A percentile compares a stretch with the other conserved stretches of the same genome.
These are phyloP conservation scores for Cucurbita argyrosperma DNA, from an alignment of 306 rosid species.

Conservation along the genomic window DNA sequence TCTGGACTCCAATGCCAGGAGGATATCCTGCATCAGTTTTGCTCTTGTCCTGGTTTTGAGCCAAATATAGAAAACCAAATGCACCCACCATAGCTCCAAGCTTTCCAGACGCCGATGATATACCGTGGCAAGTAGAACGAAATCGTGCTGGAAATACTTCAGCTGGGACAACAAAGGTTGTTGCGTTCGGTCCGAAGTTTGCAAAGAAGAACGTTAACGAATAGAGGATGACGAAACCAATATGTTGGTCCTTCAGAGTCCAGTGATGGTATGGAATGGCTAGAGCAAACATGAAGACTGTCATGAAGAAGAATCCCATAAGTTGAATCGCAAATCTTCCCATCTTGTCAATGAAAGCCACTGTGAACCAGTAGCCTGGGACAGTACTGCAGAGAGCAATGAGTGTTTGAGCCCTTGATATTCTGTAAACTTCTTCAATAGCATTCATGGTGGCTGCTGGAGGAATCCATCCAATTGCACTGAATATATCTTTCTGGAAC, in stretches of 20 bases:
- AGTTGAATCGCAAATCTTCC: constrained; percentile 61
- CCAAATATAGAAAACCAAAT: constrained; percentile 64
- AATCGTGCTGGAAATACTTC: constrained; percentile 70
- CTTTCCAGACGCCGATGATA: constrained; percentile 60
- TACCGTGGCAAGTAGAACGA: constrained; percentile 62
- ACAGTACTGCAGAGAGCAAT: constrained; percentile 69
- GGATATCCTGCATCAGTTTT: constrained; percentile 63
- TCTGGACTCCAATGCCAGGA: constrained; percentile 52
- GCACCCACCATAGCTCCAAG: constrained; percentile 68
- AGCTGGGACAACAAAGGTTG: constrained; percentile 67
- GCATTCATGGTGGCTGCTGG: constrained; percentile 50
- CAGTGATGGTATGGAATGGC: constrained; percentile 68
- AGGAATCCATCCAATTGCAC: constrained; percentile 67
- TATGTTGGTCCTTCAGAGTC: constrained; percentile 35
- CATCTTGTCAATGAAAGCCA: constrained; percentile 46
- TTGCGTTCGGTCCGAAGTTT: constrained; percentile 69
- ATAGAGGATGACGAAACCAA: constrained; percentile 47
- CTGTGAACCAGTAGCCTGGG: constrained; percentile 73
- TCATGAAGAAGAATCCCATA: constrained; percentile 81
- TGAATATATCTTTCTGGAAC: constrained; percentile 65
- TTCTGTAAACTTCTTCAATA: constrained; percentile 40
- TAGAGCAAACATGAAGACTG: constrained; percentile 57
- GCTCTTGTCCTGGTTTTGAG: constrained; percentile 38
- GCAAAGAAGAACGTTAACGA: constrained; percentile 62
- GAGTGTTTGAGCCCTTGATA: constrained; percentile 59